Percentiles rank a stretch among this genome's conserved stretches.
These are phyloP conservation scores for Kurtzmaniella quercitrusa DNA, from an alignment of 1,139 yeast genomes.

Conservation along the genomic window DNA sequence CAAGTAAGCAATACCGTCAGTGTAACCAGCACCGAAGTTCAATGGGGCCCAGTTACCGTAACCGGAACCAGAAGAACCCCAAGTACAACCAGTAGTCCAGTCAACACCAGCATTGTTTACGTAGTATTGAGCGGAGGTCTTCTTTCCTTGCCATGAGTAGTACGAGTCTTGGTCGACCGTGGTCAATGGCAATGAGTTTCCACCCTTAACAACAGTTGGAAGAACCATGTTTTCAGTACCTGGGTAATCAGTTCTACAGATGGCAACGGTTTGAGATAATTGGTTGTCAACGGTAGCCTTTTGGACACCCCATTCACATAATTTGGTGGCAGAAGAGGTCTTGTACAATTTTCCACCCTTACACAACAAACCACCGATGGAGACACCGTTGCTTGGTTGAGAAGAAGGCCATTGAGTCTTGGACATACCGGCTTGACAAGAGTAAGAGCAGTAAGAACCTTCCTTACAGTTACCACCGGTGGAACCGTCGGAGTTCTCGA, in stretches of 20 bases:
- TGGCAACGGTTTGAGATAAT: conserved; percentile 63
- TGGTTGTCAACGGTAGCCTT: conserved; percentile 68
- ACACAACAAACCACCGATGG: conserved; percentile 88
- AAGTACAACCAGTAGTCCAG: conserved; percentile 83
- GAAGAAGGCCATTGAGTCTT: conserved; percentile 92
- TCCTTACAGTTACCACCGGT: conserved; percentile 69
- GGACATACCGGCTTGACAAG: conserved; percentile 95
- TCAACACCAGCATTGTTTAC: conserved; percentile 95
- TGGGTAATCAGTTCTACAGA: conserved; percentile 98
- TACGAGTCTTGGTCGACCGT: conserved; percentile 75
- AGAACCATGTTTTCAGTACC: conserved; percentile 98
- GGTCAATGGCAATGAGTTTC: conserved; percentile 60
- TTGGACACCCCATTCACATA: conserved; percentile 82
- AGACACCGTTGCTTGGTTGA: conserved; percentile 84
- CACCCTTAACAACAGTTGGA: conserved; percentile 79
- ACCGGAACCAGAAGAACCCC: conserved; percentile 81
- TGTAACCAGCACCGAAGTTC: conserved; percentile 88
- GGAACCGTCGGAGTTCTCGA: conserved; percentile 56
- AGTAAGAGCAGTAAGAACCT: conserved; percentile 93
- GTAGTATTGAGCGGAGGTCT: conserved; percentile 93
- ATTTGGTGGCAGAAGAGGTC: conserved; percentile 57
- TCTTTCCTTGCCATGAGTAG: conserved; percentile 77
- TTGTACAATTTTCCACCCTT: conserved; percentile 75
- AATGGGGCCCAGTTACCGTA: conserved; percentile 99
- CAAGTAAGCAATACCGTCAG: conserved; percentile 75